Evolutionary conservation across 2,329 filamentous ascomycete species (phyloP), one percentile per base, ranked within the genome.

Genomic region (Anthostomella pinea): DNA sequence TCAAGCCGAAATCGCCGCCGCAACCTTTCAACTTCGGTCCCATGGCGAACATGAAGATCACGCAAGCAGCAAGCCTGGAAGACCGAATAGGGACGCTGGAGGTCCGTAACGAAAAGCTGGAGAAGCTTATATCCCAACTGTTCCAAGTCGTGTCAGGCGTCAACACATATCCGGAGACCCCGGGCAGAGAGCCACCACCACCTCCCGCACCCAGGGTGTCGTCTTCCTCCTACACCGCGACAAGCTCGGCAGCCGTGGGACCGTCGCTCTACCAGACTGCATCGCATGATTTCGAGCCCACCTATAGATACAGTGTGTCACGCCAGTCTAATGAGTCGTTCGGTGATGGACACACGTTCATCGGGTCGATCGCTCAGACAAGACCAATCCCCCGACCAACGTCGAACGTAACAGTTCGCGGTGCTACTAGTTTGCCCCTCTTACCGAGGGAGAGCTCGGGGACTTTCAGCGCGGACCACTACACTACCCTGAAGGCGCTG

Each of bases 1-100:
- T 46, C 15, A 56, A 50, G 7, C 62, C 63, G 3, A 57, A 56
- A 34, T 62, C 63, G 21, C 67, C 66, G 6, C 65, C 67, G 3
- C 68, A 76, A 37, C 72, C 76, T 0, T 80, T 81, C 48, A 66
- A 70, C 39, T 80, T 81, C 51, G 71, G 69, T 4, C 63, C 70
- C 15, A 58, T 75, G 30, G 54, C 60, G 8, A 70, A 67, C 18
- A 75, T 77, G 73, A 79, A 73, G 51, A 79, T 79, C 40, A 78
- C 75, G 2, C 67, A 77, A 45, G 72, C 70, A 11, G 69, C 68
- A 8, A 72, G 65, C 46, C 52, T 80, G 8, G 76, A 81, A 48
- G 68, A 68, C 8, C 68, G 77, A 9, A 65, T 82, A 13, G 62
- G 62, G 7, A 58, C 58, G 10, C 59, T 82, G 8, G 79, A 82